A percentile compares a stretch with the other conserved stretches of the same genome.
Evolutionary conservation across 257 asterid genomes (phyloP).

Genomic region (Ocimum tenuiflorum): DNA sequence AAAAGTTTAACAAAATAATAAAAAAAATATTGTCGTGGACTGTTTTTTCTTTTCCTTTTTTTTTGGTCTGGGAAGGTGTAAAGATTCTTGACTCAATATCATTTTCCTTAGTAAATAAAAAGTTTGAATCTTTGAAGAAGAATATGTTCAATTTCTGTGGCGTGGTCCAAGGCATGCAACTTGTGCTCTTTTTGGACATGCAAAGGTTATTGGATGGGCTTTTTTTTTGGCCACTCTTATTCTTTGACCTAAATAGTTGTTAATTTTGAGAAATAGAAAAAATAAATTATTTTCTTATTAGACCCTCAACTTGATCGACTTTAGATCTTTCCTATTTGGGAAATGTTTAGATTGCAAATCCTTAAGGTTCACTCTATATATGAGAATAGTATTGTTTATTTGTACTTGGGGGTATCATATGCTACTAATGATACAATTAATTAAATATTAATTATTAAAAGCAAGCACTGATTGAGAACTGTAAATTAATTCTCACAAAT

Average conservation of each 20-base stretch:
- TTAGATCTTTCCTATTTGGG: slow-evolving; percentile 28
- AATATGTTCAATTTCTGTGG: slow-evolving; percentile 30
- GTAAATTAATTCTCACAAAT: too few species aligned
- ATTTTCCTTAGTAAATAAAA: slow-evolving; percentile 12
- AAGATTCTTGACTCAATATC: slow-evolving; percentile 23
- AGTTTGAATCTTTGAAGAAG: slow-evolving; percentile 29
- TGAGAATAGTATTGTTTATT: too few species aligned
- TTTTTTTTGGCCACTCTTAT: slow-evolving; percentile 17
- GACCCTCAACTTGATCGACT: background rate
- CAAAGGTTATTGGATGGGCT: slow-evolving; percentile 11
- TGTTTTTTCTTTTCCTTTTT: background rate
- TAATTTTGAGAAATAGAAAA: background rate
- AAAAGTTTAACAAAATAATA: background rate
- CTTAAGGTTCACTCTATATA: too few species aligned
- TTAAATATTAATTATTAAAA: too few species aligned
- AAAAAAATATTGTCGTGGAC: background rate
- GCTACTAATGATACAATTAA: too few species aligned
- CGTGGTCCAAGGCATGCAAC: slow-evolving; percentile 27
- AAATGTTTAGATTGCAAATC: background rate
- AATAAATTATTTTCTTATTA: too few species aligned
- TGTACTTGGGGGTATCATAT: background rate
- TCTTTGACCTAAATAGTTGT: slow-evolving; percentile 34
- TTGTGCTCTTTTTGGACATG: slow-evolving; percentile 21
- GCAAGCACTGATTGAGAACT: too few species aligned
- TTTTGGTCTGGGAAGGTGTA: slow-evolving; percentile 19